Evolutionary conservation across 164 flowering plant species (phyloP), one percentile per base, ranked within the genome.

Genomic region (Piper betle): DNA sequence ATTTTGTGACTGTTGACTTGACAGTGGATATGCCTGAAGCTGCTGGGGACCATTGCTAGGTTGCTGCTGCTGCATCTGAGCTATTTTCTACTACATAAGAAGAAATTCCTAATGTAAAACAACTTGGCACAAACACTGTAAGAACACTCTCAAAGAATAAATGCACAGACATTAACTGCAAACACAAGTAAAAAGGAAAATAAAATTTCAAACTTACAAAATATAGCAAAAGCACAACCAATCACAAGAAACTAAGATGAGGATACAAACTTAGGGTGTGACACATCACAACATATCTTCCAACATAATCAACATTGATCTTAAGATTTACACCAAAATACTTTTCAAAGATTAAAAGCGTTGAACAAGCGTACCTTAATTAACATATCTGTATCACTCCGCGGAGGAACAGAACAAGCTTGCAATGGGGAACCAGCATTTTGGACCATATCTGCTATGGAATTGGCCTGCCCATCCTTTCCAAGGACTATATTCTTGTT

Each of bases 401-500:
- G 91, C 59, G 85, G 84, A 64, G 88, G 68, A 61, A 64, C 75
- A 41, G 87, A 73, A 46, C 71, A 67, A 75, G 70, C 73, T 74
- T 82, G 94, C 75, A 90, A 65, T 37, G 99, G 79, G 10, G 93
- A 72, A 57, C 84, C 96, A 65, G 85, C 79, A 77, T 81, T 86
- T n/a, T 86, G 79, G 66, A 82, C 77, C 62, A 84, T 83, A 71
- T 92, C 98, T 8, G 91, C 87, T 68, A 81, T 82, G 19, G 94
- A 81, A 79, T 79, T 86, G 58, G 87, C 48, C 60, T 77, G 87
- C 25, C 85, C 84, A 71, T 91, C 97, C 74, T 88, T 85, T 18
- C 82, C 89, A 53, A 88, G 70, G 53, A 73, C 64, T 71, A 82
- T 75, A 66, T 58, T 82, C 52, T 86, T 79, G 69, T 60, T 86